Base-by-base conservation (phyloP, 352 stramenopile species). In the Phytophthora hibernalis region DNA sequence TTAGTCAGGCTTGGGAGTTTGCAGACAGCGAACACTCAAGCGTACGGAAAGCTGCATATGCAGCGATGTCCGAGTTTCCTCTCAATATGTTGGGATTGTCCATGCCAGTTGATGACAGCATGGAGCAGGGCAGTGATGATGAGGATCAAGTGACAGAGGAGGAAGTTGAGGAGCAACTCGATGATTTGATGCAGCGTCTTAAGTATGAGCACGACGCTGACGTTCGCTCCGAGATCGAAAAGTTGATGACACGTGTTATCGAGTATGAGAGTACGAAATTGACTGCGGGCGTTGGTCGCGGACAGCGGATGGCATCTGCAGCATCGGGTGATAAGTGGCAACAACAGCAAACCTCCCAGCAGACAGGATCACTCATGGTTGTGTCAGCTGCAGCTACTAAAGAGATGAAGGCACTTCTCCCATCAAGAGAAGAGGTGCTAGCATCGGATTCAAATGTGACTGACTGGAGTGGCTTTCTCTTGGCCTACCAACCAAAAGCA, bases 371-470 rank as follows among this genome's bases (percentile, higher is more conserved):
- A 40, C 26, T 64, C 65, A 21, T 52, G 20, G 30, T 59, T 62
- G 44, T 89, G 21, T 92, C 83, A n/a, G 70, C 74, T 38, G 65
- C 74, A 20, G 83, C 81, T 1, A 91, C 83, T 1, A 88, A 80
- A 49, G 83, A 90, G 50, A 54, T 86, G 54, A 85, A 78, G 22
- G 76, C 78, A 15, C 73, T 78, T 4, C 54, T 90, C 2, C 79
- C 78, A 12, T 61, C 61, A 9, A 68, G 63, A 49, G 26, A 49
- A 1, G 65, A 79, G 26, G 61, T 79, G 24, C 57, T 74, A 6
- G 63, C 56, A 13, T 38, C 33, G 18, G 33, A n/a, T 18, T 58
- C 49, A 28, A 13, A 7, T 21, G n/a, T 18, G 28, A 21, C 31
- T 10, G 74, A 80, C 16, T 83, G 65, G 60, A 72, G 72, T 47